Percentiles rank a stretch among this genome's conserved stretches.
phyloP scores from a whole-genome alignment of 257 asterid genomes.

The Gynochthodes officinalis region DNA sequence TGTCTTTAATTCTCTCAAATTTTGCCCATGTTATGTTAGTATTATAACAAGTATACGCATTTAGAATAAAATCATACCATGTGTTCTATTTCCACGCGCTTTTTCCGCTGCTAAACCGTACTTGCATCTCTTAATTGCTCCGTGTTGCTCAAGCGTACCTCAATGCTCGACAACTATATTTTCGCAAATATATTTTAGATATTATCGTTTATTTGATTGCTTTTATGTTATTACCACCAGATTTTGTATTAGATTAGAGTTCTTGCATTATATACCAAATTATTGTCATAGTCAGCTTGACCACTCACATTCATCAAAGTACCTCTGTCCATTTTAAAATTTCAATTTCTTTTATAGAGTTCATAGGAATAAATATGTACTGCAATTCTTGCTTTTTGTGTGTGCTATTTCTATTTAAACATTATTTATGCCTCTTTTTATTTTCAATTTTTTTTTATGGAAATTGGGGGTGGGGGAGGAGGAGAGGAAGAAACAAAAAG shows the following conservation, averaged over 20 bases:
- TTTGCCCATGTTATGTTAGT: not conserved
- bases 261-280: not conserved
- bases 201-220: not conserved
- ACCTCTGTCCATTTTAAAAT: too few species aligned
- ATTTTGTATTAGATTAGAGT: not conserved
- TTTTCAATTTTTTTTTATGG: not conserved
- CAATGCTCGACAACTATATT: not conserved
- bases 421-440: not conserved
- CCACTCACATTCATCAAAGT: conserved; percentile 1
- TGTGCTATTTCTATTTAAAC: too few species aligned
- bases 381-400: too few species aligned
- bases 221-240: not conserved
- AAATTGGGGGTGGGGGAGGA: too few species aligned
- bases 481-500: too few species aligned
- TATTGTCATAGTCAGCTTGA: conserved; percentile 6
- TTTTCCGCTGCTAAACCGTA: not conserved
- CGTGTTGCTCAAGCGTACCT: conserved; percentile 6
- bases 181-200: not conserved
- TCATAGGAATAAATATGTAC: too few species aligned
- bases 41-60: too few species aligned
- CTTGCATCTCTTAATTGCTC: not conserved
- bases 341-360: too few species aligned
- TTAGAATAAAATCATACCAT: not conserved
- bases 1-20: not conserved
- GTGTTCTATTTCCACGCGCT: conserved; percentile 20